phyloP scores from a whole-genome alignment of 192 early-diverging fungal genomes.

The Anaeromyces robustus region DNA sequence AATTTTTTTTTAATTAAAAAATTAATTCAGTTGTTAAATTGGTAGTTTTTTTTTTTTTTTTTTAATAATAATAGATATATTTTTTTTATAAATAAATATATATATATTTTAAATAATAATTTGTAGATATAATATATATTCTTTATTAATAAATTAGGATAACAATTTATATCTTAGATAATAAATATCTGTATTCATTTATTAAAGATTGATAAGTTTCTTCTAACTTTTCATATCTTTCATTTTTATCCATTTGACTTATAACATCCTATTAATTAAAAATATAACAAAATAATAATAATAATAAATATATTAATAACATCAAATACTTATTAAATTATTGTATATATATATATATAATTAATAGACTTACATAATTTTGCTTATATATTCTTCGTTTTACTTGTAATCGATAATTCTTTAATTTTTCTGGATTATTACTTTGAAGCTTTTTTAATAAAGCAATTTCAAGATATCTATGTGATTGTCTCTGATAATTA shows the following conservation, averaged over 20 bases:
- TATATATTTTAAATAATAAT: too few species aligned
- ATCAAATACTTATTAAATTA: too few species aligned
- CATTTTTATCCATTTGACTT: slow-evolving; percentile 36
- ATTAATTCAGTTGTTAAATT: too few species aligned
- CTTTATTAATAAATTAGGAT: too few species aligned
- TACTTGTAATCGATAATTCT: slow-evolving; percentile 57
- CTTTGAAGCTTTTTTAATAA: slow-evolving; percentile 43
- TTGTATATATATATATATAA: slow-evolving; percentile 3
- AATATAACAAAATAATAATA: too few species aligned
- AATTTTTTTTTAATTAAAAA: too few species aligned
- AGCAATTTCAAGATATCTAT: slow-evolving; percentile 69
- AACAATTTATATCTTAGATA: neutral
- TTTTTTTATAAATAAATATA: too few species aligned
- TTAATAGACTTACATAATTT: slow-evolving; percentile 34
- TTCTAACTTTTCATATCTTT: slow-evolving; percentile 53
- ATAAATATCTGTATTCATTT: neutral
- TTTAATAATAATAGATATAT: too few species aligned
- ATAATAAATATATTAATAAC: too few species aligned
- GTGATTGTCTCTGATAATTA: slow-evolving; percentile 48
- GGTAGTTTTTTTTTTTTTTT: too few species aligned
- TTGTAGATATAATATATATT: too few species aligned
- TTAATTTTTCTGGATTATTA: slow-evolving; percentile 21
- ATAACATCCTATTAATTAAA: slow-evolving; percentile 36
- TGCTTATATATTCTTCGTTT: slow-evolving; percentile 69
- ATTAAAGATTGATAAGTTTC: slow-evolving; percentile 52